Evolutionary conservation across 176 grass and related monocot species (phyloP).

Genomic region (Aegilops sharonensis): DNA sequence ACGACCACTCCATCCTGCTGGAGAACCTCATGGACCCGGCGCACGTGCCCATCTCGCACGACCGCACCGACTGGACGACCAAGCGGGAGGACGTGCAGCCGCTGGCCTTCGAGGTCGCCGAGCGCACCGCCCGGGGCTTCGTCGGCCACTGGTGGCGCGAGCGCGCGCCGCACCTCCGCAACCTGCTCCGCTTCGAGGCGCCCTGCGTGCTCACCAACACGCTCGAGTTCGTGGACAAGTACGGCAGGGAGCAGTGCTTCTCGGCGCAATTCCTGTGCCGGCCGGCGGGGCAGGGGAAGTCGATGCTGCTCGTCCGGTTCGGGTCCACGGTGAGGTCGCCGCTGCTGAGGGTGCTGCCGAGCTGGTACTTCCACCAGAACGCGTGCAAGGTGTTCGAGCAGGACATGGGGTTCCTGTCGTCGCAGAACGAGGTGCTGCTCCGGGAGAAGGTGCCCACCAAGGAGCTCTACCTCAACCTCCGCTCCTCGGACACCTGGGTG

Average conservation of each 20-base stretch:
- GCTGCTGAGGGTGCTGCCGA: slow-evolving; percentile 39
- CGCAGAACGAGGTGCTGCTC: slow-evolving; percentile 83
- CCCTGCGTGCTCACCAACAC: slow-evolving; percentile 82
- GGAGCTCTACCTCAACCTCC: too few species aligned
- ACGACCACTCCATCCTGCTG: slow-evolving; percentile 97
- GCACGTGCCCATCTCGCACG: slow-evolving; percentile 94
- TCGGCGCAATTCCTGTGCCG: slow-evolving; percentile 86
- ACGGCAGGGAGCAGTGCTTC: slow-evolving; percentile 54
- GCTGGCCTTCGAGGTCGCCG: slow-evolving; percentile 73
- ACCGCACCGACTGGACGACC: slow-evolving; percentile 92
- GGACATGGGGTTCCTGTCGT: slow-evolving; percentile 98
- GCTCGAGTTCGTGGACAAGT: slow-evolving; percentile 55
- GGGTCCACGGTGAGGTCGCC: slow-evolving; percentile 36
- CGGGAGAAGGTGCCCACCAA: too few species aligned
- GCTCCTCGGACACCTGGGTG: too few species aligned
- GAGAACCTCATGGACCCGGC: slow-evolving; percentile 99
- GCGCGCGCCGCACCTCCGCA: slow-evolving; percentile 33
- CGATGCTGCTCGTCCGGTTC: slow-evolving; percentile 85
- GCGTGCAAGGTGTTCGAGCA: slow-evolving; percentile 89
- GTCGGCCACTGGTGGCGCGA: slow-evolving; percentile 61
- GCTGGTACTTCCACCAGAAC: slow-evolving; percentile 87
- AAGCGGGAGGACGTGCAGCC: slow-evolving; percentile 86
- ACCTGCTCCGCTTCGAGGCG: slow-evolving; percentile 70
- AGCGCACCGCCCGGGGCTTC: slow-evolving; percentile 62
- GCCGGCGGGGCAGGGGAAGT: slow-evolving; percentile 72